A percentile compares a stretch with the other conserved stretches of the same genome.
phyloP scores from a whole-genome alignment of 1,139 yeast species.

The Hyphopichia pseudoburtonii region DNA sequence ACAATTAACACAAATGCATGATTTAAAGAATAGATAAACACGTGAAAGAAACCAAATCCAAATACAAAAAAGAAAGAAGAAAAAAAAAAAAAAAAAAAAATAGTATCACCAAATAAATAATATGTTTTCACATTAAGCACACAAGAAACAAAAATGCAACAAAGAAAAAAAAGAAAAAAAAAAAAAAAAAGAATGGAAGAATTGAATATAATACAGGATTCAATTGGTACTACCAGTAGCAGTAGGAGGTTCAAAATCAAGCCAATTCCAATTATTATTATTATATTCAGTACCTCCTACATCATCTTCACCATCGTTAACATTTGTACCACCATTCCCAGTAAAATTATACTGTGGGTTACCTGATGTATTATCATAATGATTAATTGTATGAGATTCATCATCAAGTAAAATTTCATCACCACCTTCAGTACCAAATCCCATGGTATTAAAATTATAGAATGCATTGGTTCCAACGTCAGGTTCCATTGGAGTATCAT shows the following conservation, averaged over 20 bases:
- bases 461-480: conserved; percentile 13
- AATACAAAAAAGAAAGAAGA: neutral
- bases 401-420: conserved; percentile 9
- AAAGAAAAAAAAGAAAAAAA: no score
- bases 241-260: conserved; percentile 26
- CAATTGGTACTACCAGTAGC: neutral
- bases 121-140: no score
- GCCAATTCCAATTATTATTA: conserved; percentile 27
- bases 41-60: neutral
- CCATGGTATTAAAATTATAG: conserved; percentile 15
- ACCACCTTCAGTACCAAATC: conserved; percentile 4
- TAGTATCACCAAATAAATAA: no score
- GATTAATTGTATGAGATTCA: neutral
- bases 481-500: conserved; percentile 9
- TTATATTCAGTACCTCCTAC: neutral
- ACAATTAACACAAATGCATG: neutral
- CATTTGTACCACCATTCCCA: conserved; percentile 17
- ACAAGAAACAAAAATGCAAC: no score
- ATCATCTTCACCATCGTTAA: conserved; percentile 8
- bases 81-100: neutral
- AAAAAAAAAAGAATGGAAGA: neutral
- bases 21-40: neutral
- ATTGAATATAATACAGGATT: neutral
- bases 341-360: no score
- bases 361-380: neutral